Evolutionary conservation across 768 basidiomycete species (phyloP), one percentile per base, ranked within the genome.

Genomic region (Lactarius vividus): DNA sequence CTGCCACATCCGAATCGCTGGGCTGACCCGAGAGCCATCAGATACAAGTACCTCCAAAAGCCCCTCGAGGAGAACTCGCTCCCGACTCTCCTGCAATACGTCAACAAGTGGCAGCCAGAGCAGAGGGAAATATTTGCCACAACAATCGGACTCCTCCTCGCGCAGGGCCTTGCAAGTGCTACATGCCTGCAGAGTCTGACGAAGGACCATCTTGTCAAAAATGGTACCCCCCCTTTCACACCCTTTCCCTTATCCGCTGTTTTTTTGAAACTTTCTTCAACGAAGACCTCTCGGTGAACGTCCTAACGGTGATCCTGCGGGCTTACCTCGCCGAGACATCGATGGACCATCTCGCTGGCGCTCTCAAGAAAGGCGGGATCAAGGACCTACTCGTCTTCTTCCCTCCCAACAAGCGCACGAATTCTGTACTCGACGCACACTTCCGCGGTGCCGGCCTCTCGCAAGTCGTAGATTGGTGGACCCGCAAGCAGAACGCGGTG

Each of bases 41-140:
- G 95, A 79, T 98, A 98, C 84, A 98, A 98, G 79, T 99, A 98
- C 83, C 92, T 99, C 72, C 96, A 98, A 78, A 94, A 90, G 77
- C 94, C 96, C 53, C 87, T 99, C 57, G 96, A 98, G 77, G 89
- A 88, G 75, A 84, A 82, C 40, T 84, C 92, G 62, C 83, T 98
- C 16, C 92, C 93, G 3, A 83, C 83, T 54, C 82, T 98, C 57
- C 79, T 99, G 66, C 95, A 98, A 77, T 94, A 94, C 73, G 86
- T 89, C 74, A 86, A 92, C 74, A 89, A 90, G 73, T 98, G 94
- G 94, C 77, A 87, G 3, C 75, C 83, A 5, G 81, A 79, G 18
- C 87, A 92, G 79, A 85, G 88, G 68, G 89, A 94, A 74, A 96
- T 95, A 79, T 81, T 98, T 61, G 85, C 91, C 49, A 81, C 88